Conservation (phyloP, 495 filamentous ascomycete species). For the Sordaria brevicollis region DNA sequence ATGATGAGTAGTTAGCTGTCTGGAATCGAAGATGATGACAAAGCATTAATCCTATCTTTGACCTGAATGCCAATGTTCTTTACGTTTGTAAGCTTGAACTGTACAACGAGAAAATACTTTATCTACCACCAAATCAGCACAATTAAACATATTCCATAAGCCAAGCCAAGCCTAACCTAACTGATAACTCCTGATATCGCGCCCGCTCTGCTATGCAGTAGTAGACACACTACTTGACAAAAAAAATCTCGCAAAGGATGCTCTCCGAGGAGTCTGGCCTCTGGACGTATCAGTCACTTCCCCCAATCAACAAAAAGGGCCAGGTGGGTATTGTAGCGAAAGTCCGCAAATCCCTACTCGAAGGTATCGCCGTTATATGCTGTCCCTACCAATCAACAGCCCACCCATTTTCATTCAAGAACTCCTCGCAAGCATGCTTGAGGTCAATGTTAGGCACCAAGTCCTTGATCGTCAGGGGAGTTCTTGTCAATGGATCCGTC, state of each 20-base stretch:
- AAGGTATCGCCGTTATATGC: not conserved
- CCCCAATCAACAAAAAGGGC: not conserved
- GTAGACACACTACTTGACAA: too few relatives aligned
- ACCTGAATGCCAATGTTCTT: too few relatives aligned
- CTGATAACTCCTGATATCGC: too few relatives aligned
- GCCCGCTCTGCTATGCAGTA: not conserved
- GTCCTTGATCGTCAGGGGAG: slow-evolving; percentile 59
- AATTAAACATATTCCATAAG: too few relatives aligned
- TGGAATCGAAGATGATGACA: not conserved
- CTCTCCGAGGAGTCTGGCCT: too few relatives aligned
- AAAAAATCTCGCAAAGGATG: too few relatives aligned
- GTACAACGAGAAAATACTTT: too few relatives aligned
- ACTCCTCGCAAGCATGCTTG: slow-evolving; percentile 74
- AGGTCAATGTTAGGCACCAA: slow-evolving; percentile 75
- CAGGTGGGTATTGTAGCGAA: not conserved
- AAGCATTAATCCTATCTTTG: not conserved
- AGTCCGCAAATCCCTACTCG: not conserved
- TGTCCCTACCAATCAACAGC: slow-evolving; percentile 75
- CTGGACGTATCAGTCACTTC: too few relatives aligned
- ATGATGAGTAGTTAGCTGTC: not conserved
- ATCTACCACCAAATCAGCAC: too few relatives aligned
- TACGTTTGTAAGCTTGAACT: too few relatives aligned
- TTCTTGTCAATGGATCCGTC: slow-evolving; percentile 75
- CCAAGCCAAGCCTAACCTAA: too few relatives aligned
- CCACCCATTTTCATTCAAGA: slow-evolving; percentile 83